Evolutionary conservation across 73 alveolate species (phyloP).

Genomic region (Vitrella brassicaformis): DNA sequence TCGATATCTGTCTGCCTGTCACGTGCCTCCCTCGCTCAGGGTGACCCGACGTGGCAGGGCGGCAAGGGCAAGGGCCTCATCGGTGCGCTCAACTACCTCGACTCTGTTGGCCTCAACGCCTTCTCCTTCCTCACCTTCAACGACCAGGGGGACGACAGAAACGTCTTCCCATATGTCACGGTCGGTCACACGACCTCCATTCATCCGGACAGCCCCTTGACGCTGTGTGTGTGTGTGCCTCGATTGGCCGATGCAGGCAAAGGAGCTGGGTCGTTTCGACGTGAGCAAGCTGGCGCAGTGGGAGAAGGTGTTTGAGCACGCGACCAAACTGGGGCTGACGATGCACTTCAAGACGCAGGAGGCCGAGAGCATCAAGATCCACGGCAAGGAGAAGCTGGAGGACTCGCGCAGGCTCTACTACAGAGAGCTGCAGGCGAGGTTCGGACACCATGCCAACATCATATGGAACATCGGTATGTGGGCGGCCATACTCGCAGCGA

Average conservation of each 20-base stretch:
- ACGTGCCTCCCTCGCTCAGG: too few relatives aligned
- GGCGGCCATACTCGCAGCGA: neutral
- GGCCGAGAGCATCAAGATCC: neutral
- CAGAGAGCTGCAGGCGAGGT: neutral
- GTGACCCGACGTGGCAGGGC: neutral
- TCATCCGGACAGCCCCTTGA: too few relatives aligned
- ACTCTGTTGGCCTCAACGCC: neutral
- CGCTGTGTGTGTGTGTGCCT: too few relatives aligned
- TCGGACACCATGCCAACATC: neutral
- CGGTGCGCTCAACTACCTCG: neutral
- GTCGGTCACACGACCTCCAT: neutral
- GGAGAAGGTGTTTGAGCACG: neutral
- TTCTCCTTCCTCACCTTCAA: neutral
- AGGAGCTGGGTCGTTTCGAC: too few relatives aligned
- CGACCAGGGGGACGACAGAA: neutral
- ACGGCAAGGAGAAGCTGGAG: too few relatives aligned
- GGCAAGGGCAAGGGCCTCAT: neutral
- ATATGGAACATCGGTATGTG: neutral
- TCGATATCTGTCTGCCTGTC: too few relatives aligned
- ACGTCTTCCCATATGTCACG: neutral
- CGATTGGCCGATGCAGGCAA: too few relatives aligned
- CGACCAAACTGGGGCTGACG: neutral
- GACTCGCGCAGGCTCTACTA: too few relatives aligned
- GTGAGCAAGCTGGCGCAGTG: neutral
- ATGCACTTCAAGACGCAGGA: neutral